Percentiles rank a stretch among this genome's conserved stretches.
phyloP scores from a whole-genome alignment of 352 stramenopile species.

The Phytophthora parvispora region DNA sequence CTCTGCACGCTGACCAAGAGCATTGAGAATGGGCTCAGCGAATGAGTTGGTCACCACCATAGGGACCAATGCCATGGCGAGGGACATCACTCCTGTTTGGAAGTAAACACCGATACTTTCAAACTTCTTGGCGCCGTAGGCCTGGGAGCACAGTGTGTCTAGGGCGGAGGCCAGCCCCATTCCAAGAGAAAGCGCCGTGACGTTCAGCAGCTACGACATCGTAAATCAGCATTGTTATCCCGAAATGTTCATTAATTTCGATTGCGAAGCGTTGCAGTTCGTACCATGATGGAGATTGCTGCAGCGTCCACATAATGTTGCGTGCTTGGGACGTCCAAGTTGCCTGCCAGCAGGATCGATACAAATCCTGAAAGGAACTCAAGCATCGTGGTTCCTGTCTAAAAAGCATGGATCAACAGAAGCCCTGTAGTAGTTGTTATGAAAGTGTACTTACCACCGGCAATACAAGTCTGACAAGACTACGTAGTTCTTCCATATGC shows the following conservation, averaged over 20 bases:
- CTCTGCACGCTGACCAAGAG: conserved; percentile 44
- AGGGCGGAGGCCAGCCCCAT: background rate
- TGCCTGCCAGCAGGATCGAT: conserved; percentile 61
- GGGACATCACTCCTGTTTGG: background rate
- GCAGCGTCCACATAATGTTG: conserved; percentile 69
- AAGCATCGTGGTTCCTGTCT: conserved; percentile 28
- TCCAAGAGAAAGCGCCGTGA: conserved; percentile 37
- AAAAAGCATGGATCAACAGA: too few species aligned
- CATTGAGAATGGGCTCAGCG: background rate
- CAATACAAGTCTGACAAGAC: too few species aligned
- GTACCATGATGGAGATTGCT: conserved; percentile 62
- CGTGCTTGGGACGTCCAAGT: conserved; percentile 55
- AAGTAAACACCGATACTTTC: background rate
- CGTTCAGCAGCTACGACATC: conserved; percentile 66
- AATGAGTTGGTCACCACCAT: background rate
- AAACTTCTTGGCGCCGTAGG: background rate
- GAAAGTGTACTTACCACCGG: too few species aligned
- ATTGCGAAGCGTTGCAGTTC: too few species aligned
- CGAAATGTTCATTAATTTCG: too few species aligned
- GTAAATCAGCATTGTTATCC: too few species aligned
- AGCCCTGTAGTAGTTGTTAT: too few species aligned
- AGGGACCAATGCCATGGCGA: background rate
- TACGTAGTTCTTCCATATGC: too few species aligned
- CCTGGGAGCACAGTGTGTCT: background rate
- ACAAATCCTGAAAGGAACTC: conserved; percentile 51